These are phyloP conservation scores for Barnettozyma wickerhamii DNA, from an alignment of 805 yeast genomes.

Conservation along the genomic window DNA sequence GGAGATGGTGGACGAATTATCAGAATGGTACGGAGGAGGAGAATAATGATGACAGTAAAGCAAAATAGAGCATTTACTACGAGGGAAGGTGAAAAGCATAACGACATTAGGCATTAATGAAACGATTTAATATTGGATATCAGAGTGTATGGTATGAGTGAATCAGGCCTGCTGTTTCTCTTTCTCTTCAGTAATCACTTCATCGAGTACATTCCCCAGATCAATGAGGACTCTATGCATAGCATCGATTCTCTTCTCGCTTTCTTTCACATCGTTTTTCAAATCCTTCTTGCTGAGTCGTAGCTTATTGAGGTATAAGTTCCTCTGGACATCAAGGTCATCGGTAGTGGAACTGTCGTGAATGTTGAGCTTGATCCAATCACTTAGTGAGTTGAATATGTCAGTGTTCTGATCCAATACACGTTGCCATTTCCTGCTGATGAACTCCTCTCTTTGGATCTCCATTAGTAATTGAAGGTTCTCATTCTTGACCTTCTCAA, in stretches of 20 bases:
- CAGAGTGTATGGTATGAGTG: too few species aligned
- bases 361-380: constrained; percentile 8
- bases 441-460: constrained; percentile 31
- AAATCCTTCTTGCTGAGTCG: constrained; percentile 2
- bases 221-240: constrained; percentile 1
- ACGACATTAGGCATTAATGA: background rate
- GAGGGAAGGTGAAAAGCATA: background rate
- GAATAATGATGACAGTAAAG: background rate
- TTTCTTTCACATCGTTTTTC: background rate
- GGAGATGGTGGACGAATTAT: background rate
- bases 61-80: background rate
- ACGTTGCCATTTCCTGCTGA: constrained; percentile 24
- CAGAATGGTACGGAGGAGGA: background rate
- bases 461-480: constrained; percentile 26
- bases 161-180: too few species aligned
- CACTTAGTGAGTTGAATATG: constrained; percentile 17
- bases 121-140: too few species aligned
- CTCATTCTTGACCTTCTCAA: constrained; percentile 21
- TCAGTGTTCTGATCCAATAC: constrained; percentile 27
- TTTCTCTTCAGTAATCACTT: constrained; percentile 5
- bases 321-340: constrained; percentile 1
- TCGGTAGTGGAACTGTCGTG: background rate
- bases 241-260: constrained; percentile 1
- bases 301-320: background rate
- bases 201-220: background rate